Percentiles rank a stretch among this genome's conserved stretches.
phyloP scores from a whole-genome alignment of 2,329 filamentous ascomycete species.

The Seiridium unicorne region DNA sequence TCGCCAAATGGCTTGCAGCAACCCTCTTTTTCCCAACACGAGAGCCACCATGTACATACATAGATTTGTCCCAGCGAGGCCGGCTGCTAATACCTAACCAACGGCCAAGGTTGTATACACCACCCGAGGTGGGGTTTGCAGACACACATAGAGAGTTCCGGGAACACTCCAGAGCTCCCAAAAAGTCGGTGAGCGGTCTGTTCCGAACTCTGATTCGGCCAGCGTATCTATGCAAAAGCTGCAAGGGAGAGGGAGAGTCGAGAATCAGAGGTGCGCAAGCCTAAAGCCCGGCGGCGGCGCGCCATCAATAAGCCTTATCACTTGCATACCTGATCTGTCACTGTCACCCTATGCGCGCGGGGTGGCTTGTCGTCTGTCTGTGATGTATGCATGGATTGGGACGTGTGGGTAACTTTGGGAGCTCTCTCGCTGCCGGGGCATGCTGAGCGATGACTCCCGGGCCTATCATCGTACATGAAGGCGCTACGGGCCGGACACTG shows the following conservation, averaged over 20 bases:
- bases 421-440: neutral
- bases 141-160: too few species aligned
- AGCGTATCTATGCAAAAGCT: neutral
- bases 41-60: too few species aligned
- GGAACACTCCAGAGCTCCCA: neutral
- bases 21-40: too few species aligned
- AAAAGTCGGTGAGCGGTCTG: constrained; percentile 4
- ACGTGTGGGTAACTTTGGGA: neutral
- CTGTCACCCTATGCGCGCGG: neutral
- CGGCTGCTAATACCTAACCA: too few species aligned
- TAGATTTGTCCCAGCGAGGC: too few species aligned
- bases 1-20: too few species aligned
- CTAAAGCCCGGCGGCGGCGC: neutral
- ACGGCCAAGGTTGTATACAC: too few species aligned
- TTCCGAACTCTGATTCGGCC: neutral
- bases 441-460: neutral
- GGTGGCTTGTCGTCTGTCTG: too few species aligned
- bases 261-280: neutral
- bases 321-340: neutral
- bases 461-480: neutral
- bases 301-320: neutral
- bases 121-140: too few species aligned
- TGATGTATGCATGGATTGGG: neutral
- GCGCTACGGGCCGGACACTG: neutral
- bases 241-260: too few species aligned